Conservation (phyloP, 371 early-diverging fungal genomes). For the Lichtheimia hyalospora region DNA sequence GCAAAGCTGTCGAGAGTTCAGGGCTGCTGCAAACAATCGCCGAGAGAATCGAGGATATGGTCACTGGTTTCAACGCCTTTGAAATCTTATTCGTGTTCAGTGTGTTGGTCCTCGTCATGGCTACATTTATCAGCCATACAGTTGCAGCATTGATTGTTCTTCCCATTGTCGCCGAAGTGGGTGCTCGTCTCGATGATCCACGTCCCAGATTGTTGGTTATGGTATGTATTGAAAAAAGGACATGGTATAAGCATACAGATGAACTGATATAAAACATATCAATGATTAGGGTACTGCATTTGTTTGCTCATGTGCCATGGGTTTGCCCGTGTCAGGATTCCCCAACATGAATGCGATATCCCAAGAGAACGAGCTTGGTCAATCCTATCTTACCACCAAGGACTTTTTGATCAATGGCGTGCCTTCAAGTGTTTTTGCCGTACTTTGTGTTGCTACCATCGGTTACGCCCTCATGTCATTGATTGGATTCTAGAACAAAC, state of each 20-base stretch:
- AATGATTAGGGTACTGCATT: constrained; percentile 62
- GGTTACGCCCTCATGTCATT: constrained; percentile 59
- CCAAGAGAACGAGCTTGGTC: constrained; percentile 73
- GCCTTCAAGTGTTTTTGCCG: constrained; percentile 60
- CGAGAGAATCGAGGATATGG: constrained; percentile 56
- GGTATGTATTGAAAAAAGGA: constrained; percentile 28
- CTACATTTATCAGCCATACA: constrained; percentile 95
- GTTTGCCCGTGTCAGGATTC: constrained; percentile 77
- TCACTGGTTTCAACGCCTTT: constrained; percentile 68
- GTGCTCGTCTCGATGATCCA: constrained; percentile 72
- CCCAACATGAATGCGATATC: constrained; percentile 87
- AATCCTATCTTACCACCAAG: constrained; percentile 64
- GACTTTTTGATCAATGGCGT: constrained; percentile 76
- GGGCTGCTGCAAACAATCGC: constrained; percentile 82
- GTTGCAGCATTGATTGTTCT: constrained; percentile 87
- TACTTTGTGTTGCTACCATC: constrained; percentile 54
- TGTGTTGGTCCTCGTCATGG: constrained; percentile 70
- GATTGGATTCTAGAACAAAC: constrained; percentile 40
- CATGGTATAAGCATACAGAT: background rate
- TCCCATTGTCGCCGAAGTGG: constrained; percentile 81
- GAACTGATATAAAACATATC: background rate
- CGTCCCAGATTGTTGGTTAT: constrained; percentile 91
- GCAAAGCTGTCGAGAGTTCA: constrained; percentile 78
- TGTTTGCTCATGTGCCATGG: constrained; percentile 85
- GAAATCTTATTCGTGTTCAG: constrained; percentile 70